These are phyloP conservation scores for Rhizopogon rudus DNA, from an alignment of 768 basidiomycete species.

Conservation along the genomic window DNA sequence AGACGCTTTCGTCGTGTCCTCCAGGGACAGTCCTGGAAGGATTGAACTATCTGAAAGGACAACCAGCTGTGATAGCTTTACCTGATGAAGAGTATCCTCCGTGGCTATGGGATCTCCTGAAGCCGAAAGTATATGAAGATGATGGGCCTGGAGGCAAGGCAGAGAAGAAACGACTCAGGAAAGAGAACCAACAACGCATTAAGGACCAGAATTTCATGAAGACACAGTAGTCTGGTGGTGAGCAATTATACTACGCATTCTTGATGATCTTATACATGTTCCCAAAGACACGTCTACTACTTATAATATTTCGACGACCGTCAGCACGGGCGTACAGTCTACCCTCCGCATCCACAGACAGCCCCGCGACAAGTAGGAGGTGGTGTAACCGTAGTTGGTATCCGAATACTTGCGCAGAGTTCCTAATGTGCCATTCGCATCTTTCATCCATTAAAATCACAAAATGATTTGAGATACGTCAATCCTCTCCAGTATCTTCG, in stretches of 20 bases:
- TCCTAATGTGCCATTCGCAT: not conserved
- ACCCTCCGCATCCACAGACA: not conserved
- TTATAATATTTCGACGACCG: not conserved
- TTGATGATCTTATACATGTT: not conserved
- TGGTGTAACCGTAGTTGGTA: not conserved
- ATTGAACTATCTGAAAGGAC: conserved; percentile 77
- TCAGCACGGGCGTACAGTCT: not conserved
- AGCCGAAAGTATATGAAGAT: conserved; percentile 55
- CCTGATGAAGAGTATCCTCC: conserved; percentile 83
- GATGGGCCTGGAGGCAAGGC: conserved; percentile 73
- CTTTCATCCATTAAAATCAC: not conserved
- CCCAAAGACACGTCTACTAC: not conserved
- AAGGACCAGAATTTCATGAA: conserved; percentile 86
- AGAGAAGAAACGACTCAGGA: conserved; percentile 50
- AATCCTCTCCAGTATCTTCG: conserved; percentile 28
- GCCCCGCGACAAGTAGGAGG: not conserved
- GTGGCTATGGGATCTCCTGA: conserved; percentile 82
- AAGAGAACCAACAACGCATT: conserved; percentile 62
- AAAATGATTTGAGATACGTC: not conserved
- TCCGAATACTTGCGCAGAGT: not conserved
- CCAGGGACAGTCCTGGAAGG: conserved; percentile 77
- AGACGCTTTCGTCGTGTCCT: conserved; percentile 56
- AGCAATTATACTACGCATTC: not conserved
- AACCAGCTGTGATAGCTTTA: conserved; percentile 68
- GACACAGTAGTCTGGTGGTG: conserved; percentile 46